Base-by-base conservation (phyloP, 768 basidiomycete species). In the Phallus indusiatus region DNA sequence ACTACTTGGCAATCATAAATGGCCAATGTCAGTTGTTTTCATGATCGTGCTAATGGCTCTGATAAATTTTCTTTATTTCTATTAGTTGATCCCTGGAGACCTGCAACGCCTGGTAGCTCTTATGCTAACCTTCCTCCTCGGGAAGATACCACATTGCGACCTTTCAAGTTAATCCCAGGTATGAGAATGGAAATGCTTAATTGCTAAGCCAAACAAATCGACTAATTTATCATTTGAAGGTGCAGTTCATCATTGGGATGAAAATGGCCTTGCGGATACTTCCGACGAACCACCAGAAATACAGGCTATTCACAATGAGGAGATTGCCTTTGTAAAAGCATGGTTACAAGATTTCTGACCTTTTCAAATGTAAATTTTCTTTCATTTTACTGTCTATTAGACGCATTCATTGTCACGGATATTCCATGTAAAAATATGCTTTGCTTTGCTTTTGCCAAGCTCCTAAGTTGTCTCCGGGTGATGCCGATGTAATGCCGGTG, bases 81-180 rank as follows among this genome's bases (percentile, higher is more conserved):
- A 1, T 2, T 61, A 90, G 89, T 88, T 34, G 93, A 95, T 71
- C 92, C 93, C 16, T 96, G 93, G 93, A 80, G 86, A 59, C 90
- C 92, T 0, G 83, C 82, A 64, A 91, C 89, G 10, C 89, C 90
- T 0, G 90, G 90, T 68, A 88, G 88, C 63, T 75, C 79, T 53
- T 68, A 71, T 51, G 75, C 75, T 28, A 81, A 88, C 53, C 91
- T 92, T 2, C 66, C 72, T 6, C 76, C 82, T 51, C 77, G 93
- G 17, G 69, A 76, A 47, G 90, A 93, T 70, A 92, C 90, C 0
- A 71, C 84, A 16, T 66, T 83, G 36, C 76, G 79, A 42, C 94
- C 94, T 0, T 92, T 92, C 73, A 93, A 94, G 69, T 66, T 94
- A 47, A 96, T 96, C 60, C 85, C 86, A 10, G 77, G 92, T 92